These are phyloP conservation scores for Monosporascus sp. DNA, from an alignment of 2,329 filamentous ascomycete species.

Conservation along the genomic window DNA sequence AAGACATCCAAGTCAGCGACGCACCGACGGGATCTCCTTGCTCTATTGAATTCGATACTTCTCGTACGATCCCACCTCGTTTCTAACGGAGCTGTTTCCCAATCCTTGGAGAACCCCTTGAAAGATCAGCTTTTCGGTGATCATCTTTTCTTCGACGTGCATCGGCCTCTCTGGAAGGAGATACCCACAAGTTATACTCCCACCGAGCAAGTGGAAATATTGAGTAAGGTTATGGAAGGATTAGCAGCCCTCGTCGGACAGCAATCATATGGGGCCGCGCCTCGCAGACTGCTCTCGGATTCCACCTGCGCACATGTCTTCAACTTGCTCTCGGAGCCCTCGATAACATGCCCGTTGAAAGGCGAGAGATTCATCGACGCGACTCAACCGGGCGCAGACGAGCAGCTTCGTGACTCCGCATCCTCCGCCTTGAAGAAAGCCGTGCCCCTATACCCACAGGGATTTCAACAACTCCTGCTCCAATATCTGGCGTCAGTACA, in stretches of 20 bases:
- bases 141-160: slow-evolving; percentile 21
- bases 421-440: slow-evolving; percentile 19
- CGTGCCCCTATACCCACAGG: slow-evolving; percentile 21
- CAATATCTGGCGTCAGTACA: slow-evolving; percentile 22
- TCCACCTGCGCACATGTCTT: slow-evolving; percentile 20
- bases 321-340: slow-evolving; percentile 18
- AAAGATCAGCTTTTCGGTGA: slow-evolving; percentile 27
- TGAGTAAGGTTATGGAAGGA: slow-evolving; percentile 23
- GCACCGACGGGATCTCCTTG: slow-evolving; percentile 48
- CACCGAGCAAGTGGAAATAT: slow-evolving; percentile 16
- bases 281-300: slow-evolving; percentile 22
- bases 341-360: slow-evolving; percentile 20
- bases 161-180: slow-evolving; percentile 21
- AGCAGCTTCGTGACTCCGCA: slow-evolving; percentile 20
- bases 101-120: slow-evolving; percentile 5
- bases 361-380: slow-evolving; percentile 10
- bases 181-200: slow-evolving; percentile 7
- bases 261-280: slow-evolving; percentile 10
- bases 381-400: slow-evolving; percentile 5
- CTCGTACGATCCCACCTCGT: slow-evolving; percentile 19
- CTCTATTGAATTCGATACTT: slow-evolving; percentile 46
- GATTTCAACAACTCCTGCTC: slow-evolving; percentile 24
- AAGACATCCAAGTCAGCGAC: slow-evolving; percentile 43
- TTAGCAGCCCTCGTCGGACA: slow-evolving; percentile 22
- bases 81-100: slow-evolving; percentile 5